These are phyloP conservation scores for Phytophthora hybrid DNA, from an alignment of 352 stramenopile genomes.

Conservation along the genomic window DNA sequence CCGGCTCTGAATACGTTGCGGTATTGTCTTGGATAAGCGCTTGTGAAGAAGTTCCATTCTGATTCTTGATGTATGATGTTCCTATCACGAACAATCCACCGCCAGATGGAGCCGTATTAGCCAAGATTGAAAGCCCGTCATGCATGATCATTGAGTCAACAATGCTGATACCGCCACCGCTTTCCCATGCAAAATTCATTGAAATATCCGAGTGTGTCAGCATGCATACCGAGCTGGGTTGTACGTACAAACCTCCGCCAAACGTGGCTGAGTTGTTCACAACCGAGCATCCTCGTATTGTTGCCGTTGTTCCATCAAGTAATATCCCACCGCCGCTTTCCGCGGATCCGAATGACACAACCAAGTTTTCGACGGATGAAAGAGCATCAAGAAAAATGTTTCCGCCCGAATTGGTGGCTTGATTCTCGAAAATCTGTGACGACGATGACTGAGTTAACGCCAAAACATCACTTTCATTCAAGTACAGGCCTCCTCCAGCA, in stretches of 20 bases:
- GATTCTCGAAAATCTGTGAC: conserved; percentile 21
- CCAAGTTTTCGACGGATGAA: conserved; percentile 21
- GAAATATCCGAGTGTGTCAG: conserved; percentile 17
- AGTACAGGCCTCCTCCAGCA: conserved; percentile 49
- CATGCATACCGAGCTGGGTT: conserved; percentile 14
- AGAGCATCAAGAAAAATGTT: conserved; percentile 24
- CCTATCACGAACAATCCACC: conserved; percentile 38
- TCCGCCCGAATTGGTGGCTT: conserved; percentile 15
- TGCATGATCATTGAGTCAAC: conserved; percentile 34
- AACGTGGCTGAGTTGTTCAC: conserved; percentile 21
- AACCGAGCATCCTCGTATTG: conserved; percentile 22
- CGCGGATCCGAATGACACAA: conserved; percentile 23
- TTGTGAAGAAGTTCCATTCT: conserved; percentile 9
- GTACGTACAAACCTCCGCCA: conserved; percentile 28
- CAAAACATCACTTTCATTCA: conserved; percentile 29
- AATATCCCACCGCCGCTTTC: conserved; percentile 20
- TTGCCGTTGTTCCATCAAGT: conserved; percentile 12
- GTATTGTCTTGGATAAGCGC: conserved; percentile 25
- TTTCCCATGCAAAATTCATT: conserved; percentile 10
- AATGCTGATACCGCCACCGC: conserved; percentile 37
- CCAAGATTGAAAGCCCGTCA: conserved; percentile 27
- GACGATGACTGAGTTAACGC: conserved; percentile 3
- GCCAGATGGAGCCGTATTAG: conserved; percentile 37
- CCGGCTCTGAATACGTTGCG: conserved; percentile 2
- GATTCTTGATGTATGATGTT: conserved; percentile 7